Base-by-base conservation (phyloP, 2,329 filamentous ascomycete genomes). In the Zymoseptoria tritici region DNA sequence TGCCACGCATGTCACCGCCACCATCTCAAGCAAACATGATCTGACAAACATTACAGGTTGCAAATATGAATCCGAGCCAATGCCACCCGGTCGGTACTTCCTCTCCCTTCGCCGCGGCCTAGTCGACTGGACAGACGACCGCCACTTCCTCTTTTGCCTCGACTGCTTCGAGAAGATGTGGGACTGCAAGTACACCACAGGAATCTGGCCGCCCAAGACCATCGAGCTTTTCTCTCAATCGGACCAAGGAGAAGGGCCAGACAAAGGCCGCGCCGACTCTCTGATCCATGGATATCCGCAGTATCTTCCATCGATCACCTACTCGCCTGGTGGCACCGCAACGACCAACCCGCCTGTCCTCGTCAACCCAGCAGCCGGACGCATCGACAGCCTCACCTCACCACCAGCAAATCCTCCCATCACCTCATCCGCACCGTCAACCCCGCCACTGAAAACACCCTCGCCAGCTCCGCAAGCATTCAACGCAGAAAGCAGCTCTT, bases 161-260 rank as follows among this genome's bases (percentile, higher is more conserved):
- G 24, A 36, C 36, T 66, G 64, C 53, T 61, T 66, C 52, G 64
- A 66, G 52, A 57, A 53, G 58, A 57, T 66, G 50, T 52, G 22
- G 50, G 5, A 52, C 5, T 24, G 20, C 6, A 52, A 24, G 3
- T 52, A 52, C 9, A 21, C 50, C 8, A 21, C 50, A 8, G 50
- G 50, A 21, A 52, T 1, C 7, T 21, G 50, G 50, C 20, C 22
- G 9, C 50, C 20, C 0, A 11, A 52, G 4, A 24, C 20, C 50
- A 52, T 24, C 20, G 19, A 52, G 20, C 50, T 19, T 22, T 24
- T 52, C 50, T 21, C 20, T 21, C 9, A 21, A 22, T 9, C 11
- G 9, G 50, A 21, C 6, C 16, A 24, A 53, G 22, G 29, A 7
- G n/a, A 19, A 19, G 16, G 22, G 26, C 22, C 3, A 9, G 22